Percentiles rank a stretch among this genome's conserved stretches.
These are phyloP conservation scores for Aspergillus pseudoglaucus DNA, from an alignment of 2,329 filamentous ascomycete genomes.

Conservation along the genomic window DNA sequence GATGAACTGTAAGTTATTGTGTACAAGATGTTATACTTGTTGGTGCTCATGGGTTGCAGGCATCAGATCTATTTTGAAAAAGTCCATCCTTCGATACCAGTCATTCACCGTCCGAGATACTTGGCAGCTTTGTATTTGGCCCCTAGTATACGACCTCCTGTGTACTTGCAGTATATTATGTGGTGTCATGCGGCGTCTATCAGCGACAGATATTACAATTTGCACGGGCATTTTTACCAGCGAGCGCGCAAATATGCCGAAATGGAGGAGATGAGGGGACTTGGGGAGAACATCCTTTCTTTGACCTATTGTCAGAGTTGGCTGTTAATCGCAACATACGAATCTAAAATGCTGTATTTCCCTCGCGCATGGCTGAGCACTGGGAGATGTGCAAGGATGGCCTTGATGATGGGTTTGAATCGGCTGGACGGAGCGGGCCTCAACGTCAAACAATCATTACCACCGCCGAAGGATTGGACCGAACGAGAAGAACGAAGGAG, in stretches of 20 bases:
- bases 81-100: constrained; percentile 74
- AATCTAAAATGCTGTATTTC: constrained; percentile 98
- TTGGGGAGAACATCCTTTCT: constrained; percentile 82
- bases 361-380: constrained; percentile 91
- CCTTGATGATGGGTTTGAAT: constrained; percentile 89
- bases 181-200: constrained; percentile 90
- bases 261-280: constrained; percentile 82
- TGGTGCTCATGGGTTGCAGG: constrained; percentile 37
- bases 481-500: constrained; percentile 84
- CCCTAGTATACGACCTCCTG: constrained; percentile 77
- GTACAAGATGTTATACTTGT: neutral
- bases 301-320: constrained; percentile 83
- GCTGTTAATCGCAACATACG: constrained; percentile 70
- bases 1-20: constrained; percentile 65
- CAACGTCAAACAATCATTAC: constrained; percentile 88
- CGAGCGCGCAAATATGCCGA: constrained; percentile 86
- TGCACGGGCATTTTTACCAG: constrained; percentile 86
- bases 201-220: constrained; percentile 68
- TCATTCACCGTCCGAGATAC: constrained; percentile 86
- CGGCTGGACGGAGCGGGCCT: constrained; percentile 73
- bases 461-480: constrained; percentile 84
- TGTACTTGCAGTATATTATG: constrained; percentile 87
- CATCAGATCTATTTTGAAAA: constrained; percentile 87
- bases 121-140: constrained; percentile 82
- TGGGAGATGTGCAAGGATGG: constrained; percentile 70